Conservation (phyloP, 2,329 filamentous ascomycete species). For the Fusarium virguliforme region DNA sequence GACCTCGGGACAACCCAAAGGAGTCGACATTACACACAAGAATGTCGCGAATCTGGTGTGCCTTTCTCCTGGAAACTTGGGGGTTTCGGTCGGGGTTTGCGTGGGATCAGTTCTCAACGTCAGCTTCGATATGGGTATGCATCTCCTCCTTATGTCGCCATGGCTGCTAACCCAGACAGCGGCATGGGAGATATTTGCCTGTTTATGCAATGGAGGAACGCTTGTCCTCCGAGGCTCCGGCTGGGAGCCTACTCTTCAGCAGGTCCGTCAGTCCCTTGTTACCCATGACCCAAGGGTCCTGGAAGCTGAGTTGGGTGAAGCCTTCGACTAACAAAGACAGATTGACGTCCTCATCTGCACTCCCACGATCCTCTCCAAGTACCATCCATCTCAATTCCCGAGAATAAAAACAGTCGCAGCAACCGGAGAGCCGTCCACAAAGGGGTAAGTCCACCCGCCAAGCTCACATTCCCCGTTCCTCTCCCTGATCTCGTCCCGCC, state of each 20-base stretch:
- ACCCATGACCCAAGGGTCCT: too few species aligned
- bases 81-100: slow-evolving; percentile 64
- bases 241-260: slow-evolving; percentile 64
- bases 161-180: slow-evolving; percentile 56
- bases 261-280: slow-evolving; percentile 55
- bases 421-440: slow-evolving; percentile 69
- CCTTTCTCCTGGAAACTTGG: slow-evolving; percentile 66
- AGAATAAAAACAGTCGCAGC: slow-evolving; percentile 69
- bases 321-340: slow-evolving; percentile 49
- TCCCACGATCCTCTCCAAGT: slow-evolving; percentile 69
- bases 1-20: slow-evolving; percentile 72
- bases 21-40: slow-evolving; percentile 70
- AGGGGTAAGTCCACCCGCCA: slow-evolving; percentile 55
- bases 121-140: slow-evolving; percentile 74
- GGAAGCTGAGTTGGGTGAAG: neutral
- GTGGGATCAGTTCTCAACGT: slow-evolving; percentile 72
- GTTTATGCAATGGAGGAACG: slow-evolving; percentile 72
- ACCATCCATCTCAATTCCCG: slow-evolving; percentile 63
- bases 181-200: slow-evolving; percentile 73
- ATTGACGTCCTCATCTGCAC: slow-evolving; percentile 70
- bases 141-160: slow-evolving; percentile 14
- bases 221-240: slow-evolving; percentile 67
- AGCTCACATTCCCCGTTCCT: neutral
- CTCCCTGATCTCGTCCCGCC: slow-evolving; percentile 28
- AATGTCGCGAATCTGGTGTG: slow-evolving; percentile 71